These are phyloP conservation scores for Silene noctiflora DNA, from an alignment of 179 eudicot species.

Conservation along the genomic window DNA sequence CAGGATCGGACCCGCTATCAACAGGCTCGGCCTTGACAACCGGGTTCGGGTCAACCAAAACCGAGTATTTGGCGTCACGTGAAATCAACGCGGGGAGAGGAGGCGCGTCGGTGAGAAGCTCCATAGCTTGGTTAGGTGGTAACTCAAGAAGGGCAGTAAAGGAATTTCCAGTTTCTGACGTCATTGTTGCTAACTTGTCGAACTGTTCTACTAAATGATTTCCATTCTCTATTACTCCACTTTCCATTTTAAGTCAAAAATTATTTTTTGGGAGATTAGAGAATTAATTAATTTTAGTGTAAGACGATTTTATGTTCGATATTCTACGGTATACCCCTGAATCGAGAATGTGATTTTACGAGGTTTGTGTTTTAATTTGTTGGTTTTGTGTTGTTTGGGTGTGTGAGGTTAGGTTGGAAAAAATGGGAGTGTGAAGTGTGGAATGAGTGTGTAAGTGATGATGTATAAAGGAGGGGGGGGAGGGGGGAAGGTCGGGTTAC, in stretches of 20 bases:
- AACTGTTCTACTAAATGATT: conserved; percentile 39
- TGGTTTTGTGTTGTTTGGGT: not conserved
- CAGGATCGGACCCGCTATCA: conserved; percentile 55
- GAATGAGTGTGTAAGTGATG: not conserved
- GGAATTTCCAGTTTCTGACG: conserved; percentile 48
- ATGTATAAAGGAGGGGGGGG: not conserved
- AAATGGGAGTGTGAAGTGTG: not conserved
- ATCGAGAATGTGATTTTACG: too few species aligned
- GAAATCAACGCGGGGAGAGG: conserved; percentile 12
- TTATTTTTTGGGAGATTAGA: not conserved
- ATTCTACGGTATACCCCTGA: too few species aligned
- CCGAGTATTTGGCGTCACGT: conserved; percentile 62
- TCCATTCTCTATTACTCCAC: not conserved
- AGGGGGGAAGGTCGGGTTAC: not conserved
- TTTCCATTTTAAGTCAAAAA: conserved; percentile 4
- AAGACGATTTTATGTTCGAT: too few species aligned
- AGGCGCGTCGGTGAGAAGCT: conserved; percentile 40
- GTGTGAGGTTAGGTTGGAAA: not conserved
- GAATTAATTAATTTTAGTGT: too few species aligned
- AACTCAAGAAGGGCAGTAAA: conserved; percentile 85
- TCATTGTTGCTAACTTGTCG: conserved; percentile 33
- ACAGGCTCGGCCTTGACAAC: conserved; percentile 57
- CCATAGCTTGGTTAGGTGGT: conserved; percentile 65
- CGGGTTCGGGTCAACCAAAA: conserved; percentile 35
- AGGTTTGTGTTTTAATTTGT: too few species aligned